Base-by-base conservation (phyloP, 139 green algal genomes). In the Micractinium sp. region DNA sequence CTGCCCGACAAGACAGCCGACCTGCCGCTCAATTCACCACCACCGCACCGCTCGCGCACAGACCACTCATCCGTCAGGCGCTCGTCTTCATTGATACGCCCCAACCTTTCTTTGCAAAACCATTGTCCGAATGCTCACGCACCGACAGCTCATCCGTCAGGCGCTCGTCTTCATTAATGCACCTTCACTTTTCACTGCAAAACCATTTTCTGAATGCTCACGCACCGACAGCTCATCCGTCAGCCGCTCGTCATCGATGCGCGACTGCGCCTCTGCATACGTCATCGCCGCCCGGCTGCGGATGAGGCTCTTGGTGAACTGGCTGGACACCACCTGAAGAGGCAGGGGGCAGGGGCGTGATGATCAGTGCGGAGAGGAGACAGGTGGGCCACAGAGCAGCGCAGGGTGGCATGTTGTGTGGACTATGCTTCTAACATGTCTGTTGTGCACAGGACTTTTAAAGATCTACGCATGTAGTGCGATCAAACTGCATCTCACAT, bases 221-320 rank as follows among this genome's bases (percentile, higher is more conserved):
- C 74, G 73, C 56, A 87, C n/a, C 5, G 95, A 95, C n/a, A 98
- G 67, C 63, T 96, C 94, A 85, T 98, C 97, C 0, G 90, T 91
- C 81, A 96, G 82, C 7, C 89, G 81, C 38, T 75, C 67, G 89
- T 99, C 97, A 87, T 99, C 96, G 27, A 99, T 99, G 78, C 95
- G 92, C 20, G 90, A 79, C 91, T 99, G 98, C 27, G 98, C 98
- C 89, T 99, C 95, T 25, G 76, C 89, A 86, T 99, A 99, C 15
- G 96, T 98, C 85, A 99, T 85, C 53, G 98, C 96, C 23, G 96
- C 97, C 0, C 92, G 75, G 81, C 95, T 96, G 41, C 87, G 90
- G 87, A 99, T 99, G 67, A 99, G 90, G 36, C 90, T 94, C 91
- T 98, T 98, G 77, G 95, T 98, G 91, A 98, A 99, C 27, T 56